These are phyloP conservation scores for Hemisphaericaspora nanyangensis DNA, from an alignment of 805 yeast genomes.

Conservation along the genomic window DNA sequence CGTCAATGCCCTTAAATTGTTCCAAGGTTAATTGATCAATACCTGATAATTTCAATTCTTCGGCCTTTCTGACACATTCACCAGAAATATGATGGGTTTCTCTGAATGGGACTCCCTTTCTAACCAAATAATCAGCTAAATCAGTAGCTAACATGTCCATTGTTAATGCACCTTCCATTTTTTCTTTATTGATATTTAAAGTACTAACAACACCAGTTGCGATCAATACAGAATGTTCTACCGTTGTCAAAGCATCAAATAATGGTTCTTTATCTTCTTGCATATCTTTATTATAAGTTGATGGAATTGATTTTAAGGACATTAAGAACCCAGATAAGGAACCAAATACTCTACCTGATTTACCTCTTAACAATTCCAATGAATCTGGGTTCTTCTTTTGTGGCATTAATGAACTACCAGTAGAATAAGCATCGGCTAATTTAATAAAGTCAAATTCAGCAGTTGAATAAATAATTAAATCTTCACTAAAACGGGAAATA, in stretches of 20 bases:
- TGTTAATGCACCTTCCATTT: constrained; percentile 84
- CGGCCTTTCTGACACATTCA: constrained; percentile 91
- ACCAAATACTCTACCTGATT: constrained; percentile 96
- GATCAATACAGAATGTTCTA: constrained; percentile 88
- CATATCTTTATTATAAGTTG: constrained; percentile 96
- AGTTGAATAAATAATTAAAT: constrained; percentile 90
- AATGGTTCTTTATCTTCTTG: constrained; percentile 99
- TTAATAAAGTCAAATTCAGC: constrained; percentile 95
- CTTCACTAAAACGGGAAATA: constrained; percentile 90
- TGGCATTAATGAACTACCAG: constrained; percentile 98
- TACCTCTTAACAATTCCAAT: constrained; percentile 90
- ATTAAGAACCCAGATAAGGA: constrained; percentile 92
- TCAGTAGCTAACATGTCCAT: constrained; percentile 99
- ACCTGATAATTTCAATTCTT: constrained; percentile 69
- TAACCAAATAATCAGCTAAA: constrained; percentile 93
- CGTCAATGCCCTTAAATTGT: constrained; percentile 77
- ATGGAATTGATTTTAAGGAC: constrained; percentile 95
- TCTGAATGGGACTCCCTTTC: constrained; percentile 98
- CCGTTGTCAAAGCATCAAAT: constrained; percentile 85
- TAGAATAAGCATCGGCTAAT: constrained; percentile 95
- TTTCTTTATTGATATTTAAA: constrained; percentile 62
- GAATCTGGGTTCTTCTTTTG: constrained; percentile 99
- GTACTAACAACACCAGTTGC: constrained; percentile 97
- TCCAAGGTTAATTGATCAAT: constrained; percentile 78
- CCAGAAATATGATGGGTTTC: constrained; percentile 99